A percentile compares a stretch with the other conserved stretches of the same genome.
Evolutionary conservation across 2,329 filamentous ascomycete species (phyloP).

Genomic region (Magnaporthales sp.): DNA sequence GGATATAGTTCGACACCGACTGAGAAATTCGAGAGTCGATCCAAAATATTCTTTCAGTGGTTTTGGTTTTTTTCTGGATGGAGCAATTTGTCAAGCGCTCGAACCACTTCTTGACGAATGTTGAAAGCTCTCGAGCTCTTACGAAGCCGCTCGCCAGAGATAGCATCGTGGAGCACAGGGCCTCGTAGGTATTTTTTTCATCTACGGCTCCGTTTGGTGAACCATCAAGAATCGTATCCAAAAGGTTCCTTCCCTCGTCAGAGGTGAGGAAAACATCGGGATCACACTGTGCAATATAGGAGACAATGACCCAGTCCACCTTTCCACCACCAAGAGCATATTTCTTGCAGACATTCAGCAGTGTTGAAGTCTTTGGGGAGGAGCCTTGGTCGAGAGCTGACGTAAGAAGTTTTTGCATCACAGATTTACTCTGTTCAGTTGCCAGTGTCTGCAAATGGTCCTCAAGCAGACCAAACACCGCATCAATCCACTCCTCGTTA

Average conservation of each 20-base stretch:
- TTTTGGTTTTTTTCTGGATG: background rate
- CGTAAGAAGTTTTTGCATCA: constrained; percentile 21
- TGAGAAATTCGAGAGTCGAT: constrained; percentile 14
- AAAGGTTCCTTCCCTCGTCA: constrained; percentile 27
- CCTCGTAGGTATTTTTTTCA: constrained; percentile 11
- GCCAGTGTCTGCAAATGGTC: constrained; percentile 15
- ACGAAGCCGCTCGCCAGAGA: constrained; percentile 35
- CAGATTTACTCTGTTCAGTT: constrained; percentile 12
- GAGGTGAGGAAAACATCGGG: constrained; percentile 34
- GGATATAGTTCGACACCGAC: constrained; percentile 21
- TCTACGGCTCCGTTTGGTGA: constrained; percentile 8
- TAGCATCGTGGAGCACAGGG: constrained; percentile 24
- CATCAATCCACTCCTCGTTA: constrained; percentile 30
- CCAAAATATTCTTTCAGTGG: constrained; percentile 15
- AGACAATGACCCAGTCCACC: constrained; percentile 32
- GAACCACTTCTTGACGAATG: constrained; percentile 39
- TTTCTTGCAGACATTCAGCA: constrained; percentile 31
- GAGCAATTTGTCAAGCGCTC: constrained; percentile 28
- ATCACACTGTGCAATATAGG: constrained; percentile 32
- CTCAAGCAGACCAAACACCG: constrained; percentile 24
- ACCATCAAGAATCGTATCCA: constrained; percentile 28
- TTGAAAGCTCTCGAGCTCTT: constrained; percentile 31
- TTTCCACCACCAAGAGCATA: constrained; percentile 29
- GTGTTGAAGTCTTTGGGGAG: constrained; percentile 27
- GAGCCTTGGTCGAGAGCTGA: constrained; percentile 20